Conservation (phyloP, 2,329 filamentous ascomycete genomes). For the Aspergillus persii region DNA sequence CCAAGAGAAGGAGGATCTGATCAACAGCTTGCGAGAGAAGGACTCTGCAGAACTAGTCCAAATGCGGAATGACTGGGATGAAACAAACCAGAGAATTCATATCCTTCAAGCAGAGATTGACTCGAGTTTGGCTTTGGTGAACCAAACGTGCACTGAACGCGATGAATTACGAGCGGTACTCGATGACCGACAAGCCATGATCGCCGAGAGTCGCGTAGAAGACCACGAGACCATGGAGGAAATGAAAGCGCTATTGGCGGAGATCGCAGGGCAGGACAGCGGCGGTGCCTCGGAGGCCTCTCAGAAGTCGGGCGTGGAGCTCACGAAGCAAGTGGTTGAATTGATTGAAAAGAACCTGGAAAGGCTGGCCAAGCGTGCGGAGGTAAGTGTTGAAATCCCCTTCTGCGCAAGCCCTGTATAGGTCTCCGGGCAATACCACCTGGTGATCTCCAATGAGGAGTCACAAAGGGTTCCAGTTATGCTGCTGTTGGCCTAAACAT, state of each 20-base stretch:
- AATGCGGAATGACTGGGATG: constrained; percentile 35
- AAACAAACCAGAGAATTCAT: constrained; percentile 32
- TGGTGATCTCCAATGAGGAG: not conserved
- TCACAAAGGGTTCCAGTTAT: no score
- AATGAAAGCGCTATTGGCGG: constrained; percentile 41
- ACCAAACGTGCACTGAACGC: constrained; percentile 39
- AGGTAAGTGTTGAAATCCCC: constrained; percentile 31
- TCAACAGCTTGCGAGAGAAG: constrained; percentile 37
- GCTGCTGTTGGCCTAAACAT: not conserved
- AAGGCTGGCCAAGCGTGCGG: constrained; percentile 41
- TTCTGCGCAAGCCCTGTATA: not conserved
- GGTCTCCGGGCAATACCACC: not conserved
- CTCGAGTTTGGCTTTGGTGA: constrained; percentile 37
- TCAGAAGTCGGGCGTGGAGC: constrained; percentile 38
- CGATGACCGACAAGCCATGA: constrained; percentile 38
- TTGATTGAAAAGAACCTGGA: constrained; percentile 56
- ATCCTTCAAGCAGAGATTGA: constrained; percentile 41
- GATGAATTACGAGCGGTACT: constrained; percentile 40
- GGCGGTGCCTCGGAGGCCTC: constrained; percentile 30
- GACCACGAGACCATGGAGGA: constrained; percentile 41
- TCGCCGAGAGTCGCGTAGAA: constrained; percentile 39
- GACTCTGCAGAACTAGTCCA: constrained; percentile 34
- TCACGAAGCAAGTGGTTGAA: constrained; percentile 47
- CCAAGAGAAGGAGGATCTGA: constrained; percentile 39
- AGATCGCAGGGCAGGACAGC: constrained; percentile 37